These are phyloP conservation scores for Fusarium papillatum DNA, from an alignment of 2,329 filamentous ascomycete genomes.

Conservation along the genomic window DNA sequence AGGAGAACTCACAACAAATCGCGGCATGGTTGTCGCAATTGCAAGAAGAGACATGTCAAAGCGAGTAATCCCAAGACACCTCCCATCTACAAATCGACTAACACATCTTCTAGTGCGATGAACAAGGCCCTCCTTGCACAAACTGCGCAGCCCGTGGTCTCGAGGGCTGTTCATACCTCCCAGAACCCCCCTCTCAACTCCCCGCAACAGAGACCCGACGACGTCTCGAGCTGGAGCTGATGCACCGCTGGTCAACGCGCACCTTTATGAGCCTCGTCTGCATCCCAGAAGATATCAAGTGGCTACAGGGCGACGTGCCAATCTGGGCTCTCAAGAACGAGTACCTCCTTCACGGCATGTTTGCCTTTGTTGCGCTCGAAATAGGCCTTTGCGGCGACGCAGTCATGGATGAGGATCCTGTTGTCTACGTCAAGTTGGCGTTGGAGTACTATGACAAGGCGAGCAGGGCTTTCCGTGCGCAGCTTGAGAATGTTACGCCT, in stretches of 20 bases:
- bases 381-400: constrained; percentile 36
- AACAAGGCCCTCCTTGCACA: constrained; percentile 51
- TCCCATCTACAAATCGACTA: not conserved
- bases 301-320: constrained; percentile 51
- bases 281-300: constrained; percentile 52
- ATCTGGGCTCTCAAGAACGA: constrained; percentile 52
- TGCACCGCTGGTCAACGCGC: constrained; percentile 64
- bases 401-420: constrained; percentile 27
- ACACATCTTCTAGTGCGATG: constrained; percentile 48
- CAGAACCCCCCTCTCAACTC: constrained; percentile 13
- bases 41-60: constrained; percentile 43
- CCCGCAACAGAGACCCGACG: constrained; percentile 37
- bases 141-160: constrained; percentile 47
- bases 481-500: constrained; percentile 34
- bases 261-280: constrained; percentile 56
- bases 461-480: constrained; percentile 36
- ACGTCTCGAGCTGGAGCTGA: constrained; percentile 61
- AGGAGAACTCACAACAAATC: constrained; percentile 42
- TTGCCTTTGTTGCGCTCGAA: constrained; percentile 40
- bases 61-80: constrained; percentile 6
- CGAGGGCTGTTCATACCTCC: constrained; percentile 38
- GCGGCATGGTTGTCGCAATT: constrained; percentile 42
- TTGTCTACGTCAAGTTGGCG: constrained; percentile 37
- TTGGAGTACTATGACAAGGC: constrained; percentile 44
- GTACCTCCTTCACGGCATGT: constrained; percentile 55